These are phyloP conservation scores for Penicillium chermesinum DNA, from an alignment of 495 filamentous ascomycete genomes.

Conservation along the genomic window DNA sequence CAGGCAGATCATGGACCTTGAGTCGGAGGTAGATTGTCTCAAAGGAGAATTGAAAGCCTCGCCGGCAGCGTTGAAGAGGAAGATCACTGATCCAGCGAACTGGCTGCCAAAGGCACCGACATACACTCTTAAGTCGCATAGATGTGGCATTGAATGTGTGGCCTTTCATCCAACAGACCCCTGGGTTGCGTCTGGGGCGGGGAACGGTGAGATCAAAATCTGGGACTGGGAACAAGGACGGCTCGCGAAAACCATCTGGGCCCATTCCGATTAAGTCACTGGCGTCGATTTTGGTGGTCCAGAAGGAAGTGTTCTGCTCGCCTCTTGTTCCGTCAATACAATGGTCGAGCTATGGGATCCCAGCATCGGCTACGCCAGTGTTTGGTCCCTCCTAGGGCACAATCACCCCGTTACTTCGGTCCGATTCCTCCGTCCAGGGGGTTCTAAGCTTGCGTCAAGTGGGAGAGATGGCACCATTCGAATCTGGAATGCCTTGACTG, in stretches of 20 bases:
- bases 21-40: conserved; percentile 1
- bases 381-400: conserved; percentile 80
- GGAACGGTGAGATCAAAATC: conserved; percentile 88
- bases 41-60: not conserved
- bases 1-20: conserved; percentile 4
- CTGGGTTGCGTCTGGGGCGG: conserved; percentile 83
- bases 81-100: not conserved
- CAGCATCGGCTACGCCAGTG: conserved; percentile 85
- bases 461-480: conserved; percentile 30
- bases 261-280: conserved; percentile 79
- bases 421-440: conserved; percentile 71
- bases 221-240: conserved; percentile 97
- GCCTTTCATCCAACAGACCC: conserved; percentile 91
- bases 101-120: conserved; percentile 2
- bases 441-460: conserved; percentile 78
- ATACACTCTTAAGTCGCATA: conserved; percentile 4
- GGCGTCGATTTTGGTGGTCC: conserved; percentile 89
- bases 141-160: conserved; percentile 60
- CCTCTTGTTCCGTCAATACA: conserved; percentile 80
- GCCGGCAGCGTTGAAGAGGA: not conserved
- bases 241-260: conserved; percentile 81
- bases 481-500: conserved; percentile 9
- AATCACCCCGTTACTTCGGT: conserved; percentile 88
- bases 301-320: conserved; percentile 73
- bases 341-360: conserved; percentile 97